These are phyloP conservation scores for Calycina herbarum DNA, from an alignment of 2,329 filamentous ascomycete species.

Conservation along the genomic window DNA sequence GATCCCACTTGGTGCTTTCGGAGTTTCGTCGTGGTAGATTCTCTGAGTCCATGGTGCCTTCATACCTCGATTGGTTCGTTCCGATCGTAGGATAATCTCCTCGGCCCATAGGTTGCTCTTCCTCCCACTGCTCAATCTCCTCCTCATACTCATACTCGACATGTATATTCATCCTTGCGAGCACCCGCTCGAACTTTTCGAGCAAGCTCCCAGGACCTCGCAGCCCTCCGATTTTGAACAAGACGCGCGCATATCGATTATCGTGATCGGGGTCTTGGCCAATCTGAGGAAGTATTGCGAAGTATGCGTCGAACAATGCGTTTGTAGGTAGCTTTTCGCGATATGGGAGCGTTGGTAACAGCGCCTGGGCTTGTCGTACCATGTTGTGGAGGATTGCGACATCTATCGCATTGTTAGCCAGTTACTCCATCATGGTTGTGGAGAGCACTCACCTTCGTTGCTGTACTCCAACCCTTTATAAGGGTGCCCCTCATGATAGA, in stretches of 20 bases:
- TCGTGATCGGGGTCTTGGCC: constrained; percentile 72
- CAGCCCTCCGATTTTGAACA: constrained; percentile 75
- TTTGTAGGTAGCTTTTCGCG: constrained; percentile 68
- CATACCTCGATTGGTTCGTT: constrained; percentile 20
- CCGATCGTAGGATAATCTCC: constrained; percentile 16
- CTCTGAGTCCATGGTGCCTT: constrained; percentile 14
- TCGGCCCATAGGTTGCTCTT: constrained; percentile 16
- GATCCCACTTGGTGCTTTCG: constrained; percentile 35
- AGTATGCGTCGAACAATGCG: constrained; percentile 80
- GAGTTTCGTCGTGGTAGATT: constrained; percentile 32
- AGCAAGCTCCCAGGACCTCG: constrained; percentile 55
- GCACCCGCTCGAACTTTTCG: constrained; percentile 68
- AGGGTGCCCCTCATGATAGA: constrained; percentile 29
- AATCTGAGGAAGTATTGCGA: constrained; percentile 69
- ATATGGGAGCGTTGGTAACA: constrained; percentile 57
- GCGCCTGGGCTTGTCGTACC: constrained; percentile 67
- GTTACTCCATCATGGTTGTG: background rate
- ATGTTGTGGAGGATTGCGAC: constrained; percentile 78
- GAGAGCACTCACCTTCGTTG: constrained; percentile 53
- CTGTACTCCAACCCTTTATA: constrained; percentile 49
- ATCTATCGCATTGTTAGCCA: constrained; percentile 51
- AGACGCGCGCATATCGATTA: constrained; percentile 71
- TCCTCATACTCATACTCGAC: constrained; percentile 57
- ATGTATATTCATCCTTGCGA: constrained; percentile 69
- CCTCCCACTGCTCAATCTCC: constrained; percentile 15